Percentiles rank a stretch among this genome's conserved stretches.
Evolutionary conservation across 2,329 filamentous ascomycete species (phyloP).

Genomic region (Epichloe scottii): DNA sequence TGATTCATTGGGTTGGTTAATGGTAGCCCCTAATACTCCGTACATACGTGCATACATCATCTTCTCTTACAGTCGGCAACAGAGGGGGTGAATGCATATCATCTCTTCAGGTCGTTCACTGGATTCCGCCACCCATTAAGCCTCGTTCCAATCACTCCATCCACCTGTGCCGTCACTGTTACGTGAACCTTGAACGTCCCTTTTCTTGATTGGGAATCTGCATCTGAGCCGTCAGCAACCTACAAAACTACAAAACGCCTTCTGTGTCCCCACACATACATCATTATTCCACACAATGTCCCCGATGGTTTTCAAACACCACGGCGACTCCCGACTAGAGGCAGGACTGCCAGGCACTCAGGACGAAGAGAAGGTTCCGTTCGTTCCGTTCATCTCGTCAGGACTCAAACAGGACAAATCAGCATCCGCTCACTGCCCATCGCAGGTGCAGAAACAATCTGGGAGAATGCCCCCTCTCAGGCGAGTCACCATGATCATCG

Average conservation of each 20-base stretch:
- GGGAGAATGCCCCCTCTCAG: constrained; percentile 10
- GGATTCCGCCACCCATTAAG: not conserved
- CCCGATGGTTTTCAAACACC: constrained; percentile 2
- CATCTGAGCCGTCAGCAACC: not conserved
- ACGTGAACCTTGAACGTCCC: not conserved
- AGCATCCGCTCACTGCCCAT: not conserved
- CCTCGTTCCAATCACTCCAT: not conserved
- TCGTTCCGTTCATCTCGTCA: constrained; percentile 3
- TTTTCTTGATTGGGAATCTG: not conserved
- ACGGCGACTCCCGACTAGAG: constrained; percentile 10
- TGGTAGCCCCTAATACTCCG: too few relatives aligned
- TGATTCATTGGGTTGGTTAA: too few relatives aligned
- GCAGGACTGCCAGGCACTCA: constrained; percentile 12
- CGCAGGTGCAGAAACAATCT: not conserved
- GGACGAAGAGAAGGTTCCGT: constrained; percentile 12
- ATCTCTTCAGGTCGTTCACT: not conserved
- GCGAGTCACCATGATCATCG: constrained; percentile 8
- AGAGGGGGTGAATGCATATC: not conserved
- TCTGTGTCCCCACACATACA: not conserved
- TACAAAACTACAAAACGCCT: not conserved
- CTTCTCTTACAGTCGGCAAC: not conserved
- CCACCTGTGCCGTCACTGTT: not conserved
- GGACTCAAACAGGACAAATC: constrained; percentile 1
- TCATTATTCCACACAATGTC: constrained; percentile 7
- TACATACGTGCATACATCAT: not conserved